Percentiles rank a stretch among this genome's conserved stretches.
These are phyloP conservation scores for Lactarius indigo DNA, from an alignment of 768 basidiomycete genomes.

Conservation along the genomic window DNA sequence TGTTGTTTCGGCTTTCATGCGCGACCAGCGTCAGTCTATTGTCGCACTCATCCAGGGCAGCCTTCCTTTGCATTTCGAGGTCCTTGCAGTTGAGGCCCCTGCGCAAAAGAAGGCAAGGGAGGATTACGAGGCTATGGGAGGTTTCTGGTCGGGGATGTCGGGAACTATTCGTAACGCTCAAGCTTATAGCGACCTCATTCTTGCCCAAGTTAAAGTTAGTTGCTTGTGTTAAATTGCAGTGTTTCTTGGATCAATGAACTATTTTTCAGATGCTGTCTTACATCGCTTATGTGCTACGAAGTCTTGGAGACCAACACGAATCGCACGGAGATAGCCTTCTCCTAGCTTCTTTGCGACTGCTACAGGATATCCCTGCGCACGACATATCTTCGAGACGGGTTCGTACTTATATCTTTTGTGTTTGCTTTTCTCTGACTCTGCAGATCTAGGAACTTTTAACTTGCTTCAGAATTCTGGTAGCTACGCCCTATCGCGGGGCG, in stretches of 20 bases:
- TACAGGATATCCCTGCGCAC: slow-evolving; percentile 91
- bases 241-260: not conserved
- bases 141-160: slow-evolving; percentile 80
- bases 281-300: slow-evolving; percentile 83
- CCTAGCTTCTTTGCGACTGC: slow-evolving; percentile 73
- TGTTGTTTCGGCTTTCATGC: slow-evolving; percentile 86
- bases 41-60: slow-evolving; percentile 64
- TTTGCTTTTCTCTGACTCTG: not conserved
- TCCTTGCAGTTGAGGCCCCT: slow-evolving; percentile 73
- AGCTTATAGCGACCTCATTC: slow-evolving; percentile 79
- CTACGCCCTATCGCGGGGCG: slow-evolving; percentile 70
- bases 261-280: slow-evolving; percentile 82
- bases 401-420: slow-evolving; percentile 12
- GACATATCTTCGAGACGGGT: slow-evolving; percentile 82
- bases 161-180: slow-evolving; percentile 65
- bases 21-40: slow-evolving; percentile 68
- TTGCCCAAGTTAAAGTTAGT: slow-evolving; percentile 85
- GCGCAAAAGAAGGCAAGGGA: slow-evolving; percentile 76
- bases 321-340: slow-evolving; percentile 79
- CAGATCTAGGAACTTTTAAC: slow-evolving; percentile 80
- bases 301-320: slow-evolving; percentile 59
- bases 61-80: slow-evolving; percentile 74
- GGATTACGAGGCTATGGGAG: slow-evolving; percentile 77
- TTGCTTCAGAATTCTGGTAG: slow-evolving; percentile 86
- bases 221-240: not conserved